Conservation (phyloP, 257 asterid genomes). For the Jasminum sambac region DNA sequence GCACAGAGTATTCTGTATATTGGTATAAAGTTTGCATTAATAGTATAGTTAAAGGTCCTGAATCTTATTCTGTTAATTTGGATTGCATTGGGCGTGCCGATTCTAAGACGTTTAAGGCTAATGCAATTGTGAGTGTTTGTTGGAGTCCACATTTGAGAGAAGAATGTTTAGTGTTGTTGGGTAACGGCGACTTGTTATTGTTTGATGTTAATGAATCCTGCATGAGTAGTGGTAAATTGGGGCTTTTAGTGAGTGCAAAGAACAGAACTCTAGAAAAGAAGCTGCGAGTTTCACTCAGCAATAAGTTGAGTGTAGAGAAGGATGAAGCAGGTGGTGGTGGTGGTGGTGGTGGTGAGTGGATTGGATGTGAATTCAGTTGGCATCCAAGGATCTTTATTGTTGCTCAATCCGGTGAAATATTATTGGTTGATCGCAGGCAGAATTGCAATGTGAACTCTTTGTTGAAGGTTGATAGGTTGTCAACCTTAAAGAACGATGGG, state of each 20-base stretch:
- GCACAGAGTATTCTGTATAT: slow-evolving; percentile 53
- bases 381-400: slow-evolving; percentile 64
- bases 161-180: slow-evolving; percentile 72
- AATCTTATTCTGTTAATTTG: slow-evolving; percentile 27
- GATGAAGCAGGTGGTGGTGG: slow-evolving; percentile 29
- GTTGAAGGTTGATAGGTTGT: slow-evolving; percentile 54
- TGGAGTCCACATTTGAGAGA: slow-evolving; percentile 84
- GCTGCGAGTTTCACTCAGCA: slow-evolving; percentile 40
- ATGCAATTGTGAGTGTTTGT: slow-evolving; percentile 51
- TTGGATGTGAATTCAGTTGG: slow-evolving; percentile 74
- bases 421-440: slow-evolving; percentile 60
- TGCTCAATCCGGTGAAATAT: slow-evolving; percentile 47
- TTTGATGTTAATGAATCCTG: slow-evolving; percentile 51
- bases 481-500: slow-evolving; percentile 41
- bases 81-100: slow-evolving; percentile 51
- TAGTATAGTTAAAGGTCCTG: slow-evolving; percentile 12
- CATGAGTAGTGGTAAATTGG: slow-evolving; percentile 19
- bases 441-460: slow-evolving; percentile 41
- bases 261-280: slow-evolving; percentile 28
- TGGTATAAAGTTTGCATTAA: slow-evolving; percentile 52
- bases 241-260: slow-evolving; percentile 17
- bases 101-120: slow-evolving; percentile 42
- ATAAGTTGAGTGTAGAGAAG: slow-evolving; percentile 29
- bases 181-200: slow-evolving; percentile 63
- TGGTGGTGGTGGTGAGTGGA: slow-evolving; percentile 34